Conservation (phyloP, 495 filamentous ascomycete species). For the Hyphodiscus hymeniophilus region DNA sequence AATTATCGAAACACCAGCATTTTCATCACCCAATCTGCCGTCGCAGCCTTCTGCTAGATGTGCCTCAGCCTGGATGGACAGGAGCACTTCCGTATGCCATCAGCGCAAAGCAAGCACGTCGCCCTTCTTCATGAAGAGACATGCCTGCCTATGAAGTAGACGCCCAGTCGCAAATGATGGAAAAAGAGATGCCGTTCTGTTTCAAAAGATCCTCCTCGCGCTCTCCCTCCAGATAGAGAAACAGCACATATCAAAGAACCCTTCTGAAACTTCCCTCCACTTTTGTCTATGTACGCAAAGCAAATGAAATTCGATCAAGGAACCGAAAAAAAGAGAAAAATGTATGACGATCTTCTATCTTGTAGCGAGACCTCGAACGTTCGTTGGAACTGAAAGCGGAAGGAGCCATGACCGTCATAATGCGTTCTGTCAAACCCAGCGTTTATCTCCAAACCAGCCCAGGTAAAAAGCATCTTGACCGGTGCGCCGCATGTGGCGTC, state of each 20-base stretch:
- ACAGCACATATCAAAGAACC: too few species aligned
- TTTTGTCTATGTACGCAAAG: conserved; percentile 48
- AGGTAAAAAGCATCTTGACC: conserved; percentile 24
- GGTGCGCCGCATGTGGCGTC: conserved; percentile 25
- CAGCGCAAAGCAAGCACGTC: conserved; percentile 13
- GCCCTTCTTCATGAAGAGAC: conserved; percentile 5
- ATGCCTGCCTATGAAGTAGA: conserved; percentile 7
- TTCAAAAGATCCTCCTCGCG: background rate
- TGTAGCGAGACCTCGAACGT: conserved; percentile 22
- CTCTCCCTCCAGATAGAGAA: too few species aligned
- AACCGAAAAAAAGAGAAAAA: conserved; percentile 28
- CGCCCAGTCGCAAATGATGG: conserved; percentile 19
- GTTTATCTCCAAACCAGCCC: conserved; percentile 12
- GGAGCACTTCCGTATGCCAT: conserved; percentile 25
- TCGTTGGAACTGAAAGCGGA: conserved; percentile 27
- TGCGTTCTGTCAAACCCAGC: conserved; percentile 27
- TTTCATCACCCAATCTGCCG: conserved; percentile 10
- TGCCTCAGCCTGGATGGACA: conserved; percentile 22
- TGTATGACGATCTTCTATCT: conserved; percentile 25
- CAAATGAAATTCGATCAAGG: conserved; percentile 23
- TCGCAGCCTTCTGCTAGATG: conserved; percentile 6
- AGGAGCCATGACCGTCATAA: conserved; percentile 33
- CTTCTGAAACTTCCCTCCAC: conserved; percentile 28
- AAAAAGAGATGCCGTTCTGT: conserved; percentile 13
- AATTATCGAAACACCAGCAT: conserved; percentile 5